Evolutionary conservation across 1,139 yeast genomes (phyloP).

Genomic region (Debaryomyces coudertii): DNA sequence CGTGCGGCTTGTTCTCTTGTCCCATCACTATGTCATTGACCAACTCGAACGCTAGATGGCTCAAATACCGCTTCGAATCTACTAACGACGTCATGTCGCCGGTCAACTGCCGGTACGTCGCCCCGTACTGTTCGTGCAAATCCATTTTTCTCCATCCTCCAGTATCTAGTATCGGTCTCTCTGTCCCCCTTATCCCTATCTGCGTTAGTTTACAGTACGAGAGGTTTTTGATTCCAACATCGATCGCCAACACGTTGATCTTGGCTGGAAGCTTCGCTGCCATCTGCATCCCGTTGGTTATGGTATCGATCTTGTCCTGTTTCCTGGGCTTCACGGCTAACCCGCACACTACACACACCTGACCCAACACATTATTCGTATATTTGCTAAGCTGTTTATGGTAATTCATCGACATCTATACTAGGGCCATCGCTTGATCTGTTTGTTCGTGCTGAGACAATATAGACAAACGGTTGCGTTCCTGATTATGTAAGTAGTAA

Average conservation of each 20-base stretch:
- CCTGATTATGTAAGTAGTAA: background rate
- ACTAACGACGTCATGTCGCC: slow-evolving; percentile 20
- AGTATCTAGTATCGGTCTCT: slow-evolving; percentile 13
- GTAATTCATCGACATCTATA: slow-evolving; percentile 3
- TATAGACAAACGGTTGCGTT: background rate
- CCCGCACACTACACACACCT: slow-evolving; percentile 41
- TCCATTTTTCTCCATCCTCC: slow-evolving; percentile 37
- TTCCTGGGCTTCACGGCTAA: slow-evolving; percentile 31
- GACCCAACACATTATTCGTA: slow-evolving; percentile 24
- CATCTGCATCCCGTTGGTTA: slow-evolving; percentile 26
- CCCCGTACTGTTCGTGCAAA: slow-evolving; percentile 26
- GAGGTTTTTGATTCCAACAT: slow-evolving; percentile 47
- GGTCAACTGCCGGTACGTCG: slow-evolving; percentile 16
- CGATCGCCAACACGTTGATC: slow-evolving; percentile 33
- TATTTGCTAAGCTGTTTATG: slow-evolving; percentile 5
- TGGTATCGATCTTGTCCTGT: slow-evolving; percentile 26
- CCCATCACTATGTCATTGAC: slow-evolving; percentile 20
- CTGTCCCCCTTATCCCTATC: background rate
- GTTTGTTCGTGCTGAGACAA: background rate
- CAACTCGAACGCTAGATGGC: slow-evolving; percentile 26
- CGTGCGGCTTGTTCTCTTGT: slow-evolving; percentile 17
- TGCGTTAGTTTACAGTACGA: slow-evolving; percentile 34
- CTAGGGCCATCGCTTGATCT: background rate
- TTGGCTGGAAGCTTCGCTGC: slow-evolving; percentile 19
- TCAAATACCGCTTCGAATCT: slow-evolving; percentile 30